Base-by-base conservation (phyloP, 2,329 filamentous ascomycete genomes). In the Fusarium sp. region DNA sequence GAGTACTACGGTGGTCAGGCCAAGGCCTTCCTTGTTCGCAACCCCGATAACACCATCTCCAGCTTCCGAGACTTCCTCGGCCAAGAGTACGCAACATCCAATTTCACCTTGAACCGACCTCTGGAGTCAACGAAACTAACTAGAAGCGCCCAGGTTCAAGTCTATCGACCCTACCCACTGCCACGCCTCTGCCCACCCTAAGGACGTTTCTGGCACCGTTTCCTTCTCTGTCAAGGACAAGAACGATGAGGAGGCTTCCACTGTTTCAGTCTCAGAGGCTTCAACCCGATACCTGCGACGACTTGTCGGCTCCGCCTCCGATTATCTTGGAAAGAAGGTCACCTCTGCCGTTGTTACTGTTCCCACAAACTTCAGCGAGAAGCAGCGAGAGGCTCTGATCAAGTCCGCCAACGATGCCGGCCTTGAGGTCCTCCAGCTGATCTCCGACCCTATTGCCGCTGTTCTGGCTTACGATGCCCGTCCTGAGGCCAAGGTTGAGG, bases 1-100 rank as follows among this genome's bases (percentile, higher is more conserved):
- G 95, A 99, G 83, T 97, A 97, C 82, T 94, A 96, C 77, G 96
- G 96, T 75, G 90, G 92, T 69, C 95, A 99, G 82, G 96, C 95
- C 75, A 99, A 98, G 87, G 85, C 87, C 69, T 95, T 98, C 83
- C 88, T 98, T 60, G 87, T 98, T 71, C 91, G 96, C 77, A 98
- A 99, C 81, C 86, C 93, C 69, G 88, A 88, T 78, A 98, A 98
- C 86, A 97, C 96, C 21, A 88, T 97, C 76, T 92, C 93, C 77
- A 97, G 93, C 84, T 99, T 98, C 86, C 90, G 94, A 81, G 96
- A 99, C 77, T 97, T 94, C 80, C 82, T 99, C 52, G 96, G 96
- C 73, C 92, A 97, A 86, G 91, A 97, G 91, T 96, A 89, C 61
- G 88, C 49, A 39, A 4, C 36, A 42, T 28, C 17, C 44, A 53